These are phyloP conservation scores for Plasmodium inui DNA, from an alignment of 169 alveolate species.

Conservation along the genomic window DNA sequence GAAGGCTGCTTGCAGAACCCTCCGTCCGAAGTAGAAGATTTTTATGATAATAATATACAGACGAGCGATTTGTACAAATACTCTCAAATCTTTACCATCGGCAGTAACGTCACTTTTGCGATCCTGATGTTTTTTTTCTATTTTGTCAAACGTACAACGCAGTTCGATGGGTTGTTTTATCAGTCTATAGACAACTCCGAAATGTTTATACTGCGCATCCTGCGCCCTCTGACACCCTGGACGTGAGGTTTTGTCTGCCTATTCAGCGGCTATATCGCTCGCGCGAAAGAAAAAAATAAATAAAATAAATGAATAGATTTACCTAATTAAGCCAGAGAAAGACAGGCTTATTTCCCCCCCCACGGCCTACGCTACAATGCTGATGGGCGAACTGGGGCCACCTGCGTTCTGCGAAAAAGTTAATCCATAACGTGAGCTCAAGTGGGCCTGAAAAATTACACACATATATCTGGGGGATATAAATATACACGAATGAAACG, in stretches of 20 bases:
- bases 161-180: slow-evolving; percentile 71
- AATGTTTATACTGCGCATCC: slow-evolving; percentile 30
- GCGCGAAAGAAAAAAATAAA: background rate
- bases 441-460: background rate
- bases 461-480: background rate
- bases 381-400: background rate
- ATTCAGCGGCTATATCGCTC: background rate
- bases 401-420: background rate
- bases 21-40: slow-evolving; percentile 41
- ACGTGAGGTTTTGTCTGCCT: background rate
- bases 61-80: slow-evolving; percentile 67
- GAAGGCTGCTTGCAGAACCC: slow-evolving; percentile 38
- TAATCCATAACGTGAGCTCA: background rate
- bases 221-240: slow-evolving; percentile 71
- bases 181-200: slow-evolving; percentile 60
- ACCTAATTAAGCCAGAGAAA: background rate
- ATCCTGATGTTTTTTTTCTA: slow-evolving; percentile 49
- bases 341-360: background rate
- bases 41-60: slow-evolving; percentile 46
- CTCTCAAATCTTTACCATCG: slow-evolving; percentile 53
- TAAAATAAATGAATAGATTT: background rate
- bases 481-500: background rate
- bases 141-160: slow-evolving; percentile 62
- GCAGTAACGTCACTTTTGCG: slow-evolving; percentile 61
- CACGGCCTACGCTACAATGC: background rate